Evolutionary conservation across 345 rosid species (phyloP).

Genomic region (Pistacia vera): DNA sequence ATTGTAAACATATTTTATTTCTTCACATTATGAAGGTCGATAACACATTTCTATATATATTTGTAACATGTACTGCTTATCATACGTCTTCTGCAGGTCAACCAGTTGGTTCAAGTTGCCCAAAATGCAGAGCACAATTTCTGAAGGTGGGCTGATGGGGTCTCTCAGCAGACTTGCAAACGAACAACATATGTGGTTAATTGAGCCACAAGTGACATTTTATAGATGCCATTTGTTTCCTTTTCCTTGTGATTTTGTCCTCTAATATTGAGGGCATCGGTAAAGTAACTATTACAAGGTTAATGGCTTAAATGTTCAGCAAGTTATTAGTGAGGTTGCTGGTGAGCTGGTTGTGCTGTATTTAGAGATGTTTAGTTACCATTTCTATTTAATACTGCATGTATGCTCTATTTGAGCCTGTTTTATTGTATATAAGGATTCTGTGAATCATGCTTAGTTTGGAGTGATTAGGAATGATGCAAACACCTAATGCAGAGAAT

Average conservation of each 20-base stretch:
- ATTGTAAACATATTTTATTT: neutral
- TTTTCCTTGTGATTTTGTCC: neutral
- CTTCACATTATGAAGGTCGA: neutral
- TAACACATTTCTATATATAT: no score
- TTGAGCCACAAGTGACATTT: neutral
- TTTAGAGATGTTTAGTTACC: neutral
- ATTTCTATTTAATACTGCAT: neutral
- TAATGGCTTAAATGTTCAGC: neutral
- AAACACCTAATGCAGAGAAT: neutral
- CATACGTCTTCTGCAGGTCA: conserved; percentile 57
- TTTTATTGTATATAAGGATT: neutral
- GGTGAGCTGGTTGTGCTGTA: neutral
- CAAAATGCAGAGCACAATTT: conserved; percentile 86
- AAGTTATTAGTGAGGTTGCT: neutral
- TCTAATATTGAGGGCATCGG: neutral
- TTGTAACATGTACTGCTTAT: neutral
- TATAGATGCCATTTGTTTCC: conserved; percentile 1
- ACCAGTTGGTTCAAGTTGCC: conserved; percentile 89
- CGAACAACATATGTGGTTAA: conserved; percentile 83
- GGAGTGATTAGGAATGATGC: neutral
- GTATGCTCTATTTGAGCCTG: neutral
- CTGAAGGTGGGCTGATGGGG: conserved; percentile 93
- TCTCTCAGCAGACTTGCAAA: conserved; percentile 84
- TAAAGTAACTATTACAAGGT: neutral
- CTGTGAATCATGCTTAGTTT: neutral